Evolutionary conservation across 345 rosid species (phyloP), one percentile per base, ranked within the genome.

Genomic region (Noccaea caerulescens): DNA sequence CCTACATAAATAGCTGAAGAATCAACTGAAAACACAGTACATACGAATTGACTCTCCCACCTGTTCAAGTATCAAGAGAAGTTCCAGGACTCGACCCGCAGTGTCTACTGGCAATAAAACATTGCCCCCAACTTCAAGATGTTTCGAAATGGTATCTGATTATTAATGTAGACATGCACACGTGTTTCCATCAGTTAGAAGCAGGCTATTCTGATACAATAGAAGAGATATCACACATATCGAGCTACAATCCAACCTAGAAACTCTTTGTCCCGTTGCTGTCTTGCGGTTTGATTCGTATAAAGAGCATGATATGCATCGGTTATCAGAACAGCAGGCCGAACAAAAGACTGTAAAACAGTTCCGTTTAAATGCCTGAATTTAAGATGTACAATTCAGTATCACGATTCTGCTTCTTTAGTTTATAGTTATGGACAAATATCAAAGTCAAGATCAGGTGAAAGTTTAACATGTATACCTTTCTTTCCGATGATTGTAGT

Each of bases 301-400:
- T 78, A 87, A 78, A 94, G 83, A 72, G 97, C 97, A 82, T 91
- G 85, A 76, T 86, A 89, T 60, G 96, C 94, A 84, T 94, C 99
- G 8, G 96, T 89, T 71, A 94, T 86, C 62, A 94, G 82, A 78
- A 94, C 99, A 70, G 99, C 99, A 71, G 99, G 97, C 11, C 96
- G 93, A 46, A 80, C 88, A 80, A 91, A 91, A 76, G 96, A 87
- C 82, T 86, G 91, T 64, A 91, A 84, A 81, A 82, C 87, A 61
- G 96, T 94, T 80, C 99, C 99, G 83, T 94, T 94, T 76, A 94
- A 83, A 86, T 89, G 97, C 97, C 99, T 94, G 87, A 59, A 62
- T 72, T 72, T 54, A 79, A 79, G 67, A 20, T 39, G 37, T 6
- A 64, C 50, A 57, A n/a, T 52, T 55, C 16, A 69, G 49, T 57